Evolutionary conservation across 352 stramenopile genomes (phyloP).

Genomic region (Lagenidium giganteum): DNA sequence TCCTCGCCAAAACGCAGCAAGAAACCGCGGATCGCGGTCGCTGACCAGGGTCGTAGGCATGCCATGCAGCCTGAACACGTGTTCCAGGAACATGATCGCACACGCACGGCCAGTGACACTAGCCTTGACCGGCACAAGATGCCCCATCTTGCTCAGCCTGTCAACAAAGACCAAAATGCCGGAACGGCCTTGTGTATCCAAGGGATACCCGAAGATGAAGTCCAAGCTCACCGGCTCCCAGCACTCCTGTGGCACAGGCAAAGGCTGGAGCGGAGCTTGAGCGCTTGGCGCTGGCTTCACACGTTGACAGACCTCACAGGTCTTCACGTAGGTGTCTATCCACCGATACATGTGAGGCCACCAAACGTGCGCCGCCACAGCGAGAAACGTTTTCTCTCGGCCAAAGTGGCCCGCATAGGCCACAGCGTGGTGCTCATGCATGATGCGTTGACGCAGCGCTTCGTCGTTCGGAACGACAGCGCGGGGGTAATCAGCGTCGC

Average conservation of each 20-base stretch:
- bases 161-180: conserved; percentile 4
- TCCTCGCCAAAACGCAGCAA: conserved; percentile 10
- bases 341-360: conserved; percentile 20
- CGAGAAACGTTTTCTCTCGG: conserved; percentile 18
- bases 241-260: conserved; percentile 5
- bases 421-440: conserved; percentile 14
- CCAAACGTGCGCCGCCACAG: conserved; percentile 2
- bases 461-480: conserved; percentile 8
- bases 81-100: conserved; percentile 1
- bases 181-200: neutral
- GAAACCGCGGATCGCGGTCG: conserved; percentile 12
- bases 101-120: neutral
- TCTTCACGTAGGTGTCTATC: conserved; percentile 8
- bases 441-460: conserved; percentile 14
- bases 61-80: neutral
- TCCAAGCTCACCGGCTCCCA: conserved; percentile 11
- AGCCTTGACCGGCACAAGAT: neutral
- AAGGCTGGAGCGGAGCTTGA: conserved; percentile 9
- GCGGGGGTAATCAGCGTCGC: neutral
- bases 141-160: conserved; percentile 2
- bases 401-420: conserved; percentile 4
- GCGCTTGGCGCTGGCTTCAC: no score
- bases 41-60: neutral
- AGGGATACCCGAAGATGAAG: conserved; percentile 9
- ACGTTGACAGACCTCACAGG: conserved; percentile 13